Percentiles rank a stretch among this genome's conserved stretches.
These are phyloP conservation scores for Sporothrix mexicana DNA, from an alignment of 2,329 filamentous ascomycete genomes.

Conservation along the genomic window DNA sequence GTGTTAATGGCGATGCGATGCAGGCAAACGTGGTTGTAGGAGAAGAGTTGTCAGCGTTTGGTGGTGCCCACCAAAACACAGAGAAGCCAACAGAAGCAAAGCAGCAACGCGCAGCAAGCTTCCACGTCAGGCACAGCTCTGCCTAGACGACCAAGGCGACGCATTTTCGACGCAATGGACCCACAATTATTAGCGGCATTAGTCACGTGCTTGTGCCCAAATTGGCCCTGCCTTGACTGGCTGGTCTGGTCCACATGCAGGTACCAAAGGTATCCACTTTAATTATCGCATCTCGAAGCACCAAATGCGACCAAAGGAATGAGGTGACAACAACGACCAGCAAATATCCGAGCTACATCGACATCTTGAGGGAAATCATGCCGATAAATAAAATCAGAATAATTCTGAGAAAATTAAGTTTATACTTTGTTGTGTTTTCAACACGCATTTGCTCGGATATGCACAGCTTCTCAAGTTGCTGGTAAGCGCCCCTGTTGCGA, in stretches of 20 bases:
- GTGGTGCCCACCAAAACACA: constrained; percentile 19
- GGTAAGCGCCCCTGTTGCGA: no score
- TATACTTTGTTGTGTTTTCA: no score
- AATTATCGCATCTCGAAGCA: background rate
- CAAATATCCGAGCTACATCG: no score
- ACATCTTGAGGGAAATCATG: no score
- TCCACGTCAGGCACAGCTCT: constrained; percentile 46
- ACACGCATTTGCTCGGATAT: no score
- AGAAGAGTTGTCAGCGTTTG: constrained; percentile 16
- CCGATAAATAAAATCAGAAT: background rate
- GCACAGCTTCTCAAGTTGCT: no score
- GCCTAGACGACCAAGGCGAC: constrained; percentile 41
- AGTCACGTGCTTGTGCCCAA: background rate
- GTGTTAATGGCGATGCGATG: background rate
- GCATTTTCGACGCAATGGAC: constrained; percentile 3
- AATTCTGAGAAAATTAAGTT: background rate
- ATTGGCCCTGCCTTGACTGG: background rate
- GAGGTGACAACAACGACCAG: background rate
- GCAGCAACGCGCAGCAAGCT: constrained; percentile 25
- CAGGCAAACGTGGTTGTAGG: background rate
- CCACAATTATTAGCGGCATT: background rate
- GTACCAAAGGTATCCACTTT: constrained; percentile 18
- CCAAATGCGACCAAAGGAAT: background rate
- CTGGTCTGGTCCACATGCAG: constrained; percentile 14
- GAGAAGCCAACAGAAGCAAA: constrained; percentile 23